Conservation (phyloP, 768 basidiomycete species). For the Pulveroboletus sp. region DNA sequence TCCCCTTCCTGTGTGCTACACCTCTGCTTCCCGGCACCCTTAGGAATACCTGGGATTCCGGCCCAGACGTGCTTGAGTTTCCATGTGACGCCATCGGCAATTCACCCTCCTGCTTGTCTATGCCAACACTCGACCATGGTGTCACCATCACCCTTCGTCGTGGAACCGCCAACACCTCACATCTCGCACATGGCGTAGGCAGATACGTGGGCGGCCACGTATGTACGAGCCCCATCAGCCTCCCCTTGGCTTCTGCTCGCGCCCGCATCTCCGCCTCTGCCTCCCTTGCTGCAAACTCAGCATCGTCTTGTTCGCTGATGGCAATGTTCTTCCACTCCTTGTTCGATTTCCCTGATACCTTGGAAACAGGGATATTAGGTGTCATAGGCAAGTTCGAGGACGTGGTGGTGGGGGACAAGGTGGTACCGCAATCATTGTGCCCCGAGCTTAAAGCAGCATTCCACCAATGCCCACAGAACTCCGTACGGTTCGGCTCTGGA, state of each 20-base stretch:
- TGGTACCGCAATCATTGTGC: background rate
- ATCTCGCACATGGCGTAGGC: slow-evolving; percentile 1
- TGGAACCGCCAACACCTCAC: background rate
- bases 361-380: background rate
- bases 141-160: background rate
- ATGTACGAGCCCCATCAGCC: slow-evolving; percentile 7
- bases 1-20: background rate
- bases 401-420: background rate
- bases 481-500: background rate
- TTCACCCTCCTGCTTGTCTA: background rate
- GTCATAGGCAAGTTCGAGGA: too few relatives aligned
- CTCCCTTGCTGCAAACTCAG: slow-evolving; percentile 8
- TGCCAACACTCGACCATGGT: background rate
- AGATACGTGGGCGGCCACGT: slow-evolving; percentile 22
- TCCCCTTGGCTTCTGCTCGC: background rate
- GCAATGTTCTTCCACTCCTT: slow-evolving; percentile 30
- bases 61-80: slow-evolving; percentile 12
- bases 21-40: background rate
- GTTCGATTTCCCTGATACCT: background rate
- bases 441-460: background rate
- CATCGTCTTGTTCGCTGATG: slow-evolving; percentile 27
- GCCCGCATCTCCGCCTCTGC: background rate
- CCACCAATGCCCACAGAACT: background rate
- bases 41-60: slow-evolving; percentile 4
- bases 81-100: slow-evolving; percentile 9